Percentiles rank a stretch among this genome's conserved stretches.
phyloP scores from a whole-genome alignment of 1,139 yeast species.

The Hanseniaspora gamundiae region DNA sequence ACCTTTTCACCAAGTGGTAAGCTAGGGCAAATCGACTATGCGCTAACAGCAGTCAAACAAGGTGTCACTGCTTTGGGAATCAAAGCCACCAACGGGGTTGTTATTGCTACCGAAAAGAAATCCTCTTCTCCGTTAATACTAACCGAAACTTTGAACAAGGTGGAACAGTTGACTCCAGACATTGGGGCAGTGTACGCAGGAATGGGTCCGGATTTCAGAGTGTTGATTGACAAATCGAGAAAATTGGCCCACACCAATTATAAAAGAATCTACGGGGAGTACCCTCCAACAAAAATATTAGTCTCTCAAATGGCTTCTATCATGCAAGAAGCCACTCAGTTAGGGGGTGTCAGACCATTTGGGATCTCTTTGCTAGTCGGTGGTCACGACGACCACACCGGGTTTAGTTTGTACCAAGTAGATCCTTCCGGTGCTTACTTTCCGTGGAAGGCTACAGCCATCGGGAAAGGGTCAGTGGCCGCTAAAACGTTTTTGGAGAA shows the following conservation, averaged over 20 bases:
- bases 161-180: conserved; percentile 81
- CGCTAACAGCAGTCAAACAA: conserved; percentile 92
- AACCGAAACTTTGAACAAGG: conserved; percentile 64
- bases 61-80: conserved; percentile 97
- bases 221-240: conserved; percentile 84
- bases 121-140: conserved; percentile 69
- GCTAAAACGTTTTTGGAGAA: conserved; percentile 96
- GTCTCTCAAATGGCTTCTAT: conserved; percentile 92
- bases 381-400: conserved; percentile 78
- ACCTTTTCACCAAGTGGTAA: conserved; percentile 98
- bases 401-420: conserved; percentile 82
- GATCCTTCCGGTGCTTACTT: conserved; percentile 97
- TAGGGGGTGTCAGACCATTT: conserved; percentile 56
- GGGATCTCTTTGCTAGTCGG: conserved; percentile 88
- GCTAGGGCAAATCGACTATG: conserved; percentile 95
- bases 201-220: conserved; percentile 98
- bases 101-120: conserved; percentile 92
- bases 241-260: conserved; percentile 88
- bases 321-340: conserved; percentile 97
- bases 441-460: conserved; percentile 99
- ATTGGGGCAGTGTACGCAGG: conserved; percentile 96
- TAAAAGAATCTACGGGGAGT: conserved; percentile 87
- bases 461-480: conserved; percentile 86
- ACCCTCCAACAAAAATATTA: conserved; percentile 90
- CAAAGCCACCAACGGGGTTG: conserved; percentile 92